Evolutionary conservation across 306 rosid species (phyloP), one percentile per base, ranked within the genome.

Genomic region (Vachellia pachyceras): DNA sequence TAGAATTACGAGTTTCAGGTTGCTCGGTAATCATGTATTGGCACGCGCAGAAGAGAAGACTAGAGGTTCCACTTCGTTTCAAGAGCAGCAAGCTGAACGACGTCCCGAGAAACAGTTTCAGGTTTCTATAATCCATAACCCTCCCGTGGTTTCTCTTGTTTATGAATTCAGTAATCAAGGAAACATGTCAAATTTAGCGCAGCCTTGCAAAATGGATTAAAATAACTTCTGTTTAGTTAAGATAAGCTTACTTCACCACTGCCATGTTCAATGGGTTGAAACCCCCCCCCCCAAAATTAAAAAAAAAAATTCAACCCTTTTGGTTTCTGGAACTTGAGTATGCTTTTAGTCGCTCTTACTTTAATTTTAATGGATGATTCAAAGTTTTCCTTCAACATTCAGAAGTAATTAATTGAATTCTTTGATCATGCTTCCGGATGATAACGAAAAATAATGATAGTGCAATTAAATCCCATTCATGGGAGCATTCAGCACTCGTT

Each of bases 21-120:
- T 83, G 76, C 94, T 77, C 11, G 78, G 88, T 41, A 79, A 79
- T 84, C 80, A 69, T 76, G 82, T 93, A 39, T 79, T 90, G 83
- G 91, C 86, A 25, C 88, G 98, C 67, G 97, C 94, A 50, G 94
- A 91, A 84, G 97, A 91, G 29, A 86, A 90, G 87, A 90, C 90
- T 22, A 85, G 83, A 82, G 85, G 72, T 66, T 84, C 44, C 69
- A 77, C 73, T 65, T 82, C 92, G 23, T 45, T 79, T 85, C 86
- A 84, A 79, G 83, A 54, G 41, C 84, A 72, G 37, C 79, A 73
- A 79, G 82, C 81, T 85, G 93, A 86, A 78, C 85, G 84, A 84
- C 82, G 60, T 78, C 82, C 93, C 25, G 86, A 67, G 73, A 64
- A 80, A 61, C 89, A 87, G 68, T 77, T 87, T 18, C 88, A 89